Evolutionary conservation across 2,329 filamentous ascomycete genomes (phyloP), one percentile per base, ranked within the genome.

Genomic region (Zalaria obscura): DNA sequence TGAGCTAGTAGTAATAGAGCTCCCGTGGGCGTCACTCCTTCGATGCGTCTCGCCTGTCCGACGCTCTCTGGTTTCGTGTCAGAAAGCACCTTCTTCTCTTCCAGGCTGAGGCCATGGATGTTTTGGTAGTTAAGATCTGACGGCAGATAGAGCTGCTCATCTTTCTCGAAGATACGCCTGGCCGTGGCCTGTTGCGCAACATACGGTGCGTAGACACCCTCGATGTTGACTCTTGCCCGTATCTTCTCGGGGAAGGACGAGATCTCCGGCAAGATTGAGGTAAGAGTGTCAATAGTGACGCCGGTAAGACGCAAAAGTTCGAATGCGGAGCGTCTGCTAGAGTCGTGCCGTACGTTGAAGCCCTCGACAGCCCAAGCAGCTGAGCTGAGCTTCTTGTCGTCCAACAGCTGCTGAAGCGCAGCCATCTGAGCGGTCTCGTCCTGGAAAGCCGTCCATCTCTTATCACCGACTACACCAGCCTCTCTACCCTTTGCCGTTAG

Each of bases 131-230:
- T 78, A 9, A 96, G 58, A 49, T 87, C 77, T 0, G 69, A 50
- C 0, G 89, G 86, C 8, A 98, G 64, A 9, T 67, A 66, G 9
- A 95, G 62, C 5, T 68, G 69, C 58, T 95, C 91, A 55, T 96
- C 89, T 40, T 78, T 75, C 45, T 76, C 66, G 58, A 93, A 82
- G 5, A 73, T 70, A 28, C 71, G 70, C 18, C 80, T 80, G 45
- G 79, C 71, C 3, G 72, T 69, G 26, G 70, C 69, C 58, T 96
- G 87, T 52, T 78, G 75, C 36, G 70, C 72, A 32, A 94, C 78
- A 58, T 94, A 94, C 0, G 89, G 89, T 1, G 83, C 85, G 58
- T 98, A 98, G 3, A 75, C 69, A 9, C 82, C 82, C 60, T 95
- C 86, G 51, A 95, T 83, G 35, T 73, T 71, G 5, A 95, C 80